Base-by-base conservation (phyloP, 2,329 filamentous ascomycete species). In the Esteya vermicola region DNA sequence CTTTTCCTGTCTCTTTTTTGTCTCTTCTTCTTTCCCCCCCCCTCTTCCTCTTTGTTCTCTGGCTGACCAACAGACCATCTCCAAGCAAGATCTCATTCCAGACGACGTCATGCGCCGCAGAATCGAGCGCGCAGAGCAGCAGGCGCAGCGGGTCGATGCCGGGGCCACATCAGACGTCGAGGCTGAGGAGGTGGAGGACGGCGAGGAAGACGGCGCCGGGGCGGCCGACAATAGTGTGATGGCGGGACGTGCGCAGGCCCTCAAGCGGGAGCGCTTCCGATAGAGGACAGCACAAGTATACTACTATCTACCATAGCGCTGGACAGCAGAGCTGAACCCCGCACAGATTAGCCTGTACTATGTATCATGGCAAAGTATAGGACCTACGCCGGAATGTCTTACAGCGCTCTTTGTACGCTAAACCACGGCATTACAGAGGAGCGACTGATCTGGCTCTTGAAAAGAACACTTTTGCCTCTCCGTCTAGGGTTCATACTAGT, bases 41-140 rank as follows among this genome's bases (percentile, higher is more conserved):
- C 30, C 26, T 30, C 19, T 30, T 20, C 19, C 19, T 31, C n/a
- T 30, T 31, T 25, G 20, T 25, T 25, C 41, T 43, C 33, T 22
- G 9, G 19, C 23, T 35, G 12, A 3, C 10, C 7, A 6, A 16
- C 39, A 76, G 70, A 62, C 59, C 41, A 60, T 80, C 35, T 58
- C 59, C 1, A 54, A 62, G 12, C 48, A 57, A 0, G 74, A 81
- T 47, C 65, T 81, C 41, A 67, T 63, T 43, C 59, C 64, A 16
- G 76, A 82, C 48, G 60, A 65, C 33, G 56, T 72, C 13, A 62
- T 79, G 44, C 54, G 70, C 20, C 70, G 75, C 30, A 68, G 68
- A 48, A 72, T 81, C 40, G 63, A 70, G 54, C 70, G 76, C 7
- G 61, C 67, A 8, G 61, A 64, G 43, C 60, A 65, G 36, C 58